Base-by-base conservation (phyloP, 371 early-diverging fungal species). In the Dichotomocladium elegans region DNA sequence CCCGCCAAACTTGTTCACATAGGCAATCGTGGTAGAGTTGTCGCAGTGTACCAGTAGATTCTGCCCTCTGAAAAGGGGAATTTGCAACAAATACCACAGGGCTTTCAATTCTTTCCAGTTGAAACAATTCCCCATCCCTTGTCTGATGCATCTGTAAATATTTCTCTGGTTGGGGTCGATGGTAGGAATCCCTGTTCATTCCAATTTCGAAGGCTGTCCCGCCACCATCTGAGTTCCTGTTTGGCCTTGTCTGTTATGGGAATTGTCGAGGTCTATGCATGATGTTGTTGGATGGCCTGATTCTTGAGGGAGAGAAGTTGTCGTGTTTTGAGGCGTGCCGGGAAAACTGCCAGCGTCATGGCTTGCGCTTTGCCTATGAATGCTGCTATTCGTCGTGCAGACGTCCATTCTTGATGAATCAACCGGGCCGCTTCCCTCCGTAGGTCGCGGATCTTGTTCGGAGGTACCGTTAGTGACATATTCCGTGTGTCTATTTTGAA, bases 131-230 rank as follows among this genome's bases (percentile, higher is more conserved):
- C 64, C 63, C 63, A 64, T 4, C 63, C 60, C 2, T 25, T n/a
- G 30, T 57, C 53, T 3, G 64, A 70, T 0, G 66, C 63, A 45
- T 63, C 60, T 7, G 70, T 65, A 55, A 51, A 66, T 2, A 61
- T 34, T 27, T 66, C 60, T 22, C 30, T 7, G 9, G 49, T 17
- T 4, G 57, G 51, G 0, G 31, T 31, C 9, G 50, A n/a, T 12
- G 45, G 52, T 1, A 70, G 30, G 42, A 66, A 61, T 2, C 51
- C 37, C 9, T 24, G 55, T 0, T 63, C 63, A 31, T 61, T 61
- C 64, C 64, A 65, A 14, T 33, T 22, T 10, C 35, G 24, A 0
- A 58, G 34, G 29, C 60, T 54, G 0, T 48, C 14, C 2, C 12
- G 14, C 64, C 60, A 69, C 70, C 70, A 70, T 0, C n/a, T n/a